Percentiles rank a stretch among this genome's conserved stretches.
phyloP scores from a whole-genome alignment of 2,329 filamentous ascomycete species.

The Beauveria asiatica region DNA sequence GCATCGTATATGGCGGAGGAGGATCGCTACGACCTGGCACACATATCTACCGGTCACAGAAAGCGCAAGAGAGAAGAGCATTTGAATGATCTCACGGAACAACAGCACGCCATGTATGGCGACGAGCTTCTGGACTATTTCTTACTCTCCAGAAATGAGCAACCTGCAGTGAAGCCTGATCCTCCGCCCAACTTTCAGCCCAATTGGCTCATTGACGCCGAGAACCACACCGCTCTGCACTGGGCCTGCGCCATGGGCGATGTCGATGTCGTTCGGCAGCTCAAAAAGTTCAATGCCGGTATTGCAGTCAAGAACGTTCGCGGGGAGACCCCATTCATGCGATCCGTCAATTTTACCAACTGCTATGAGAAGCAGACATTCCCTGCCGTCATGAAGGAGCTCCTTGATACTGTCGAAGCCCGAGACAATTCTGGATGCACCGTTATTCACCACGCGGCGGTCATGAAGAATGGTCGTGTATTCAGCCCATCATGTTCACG shows the following conservation, averaged over 20 bases:
- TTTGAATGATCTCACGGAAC: constrained; percentile 58
- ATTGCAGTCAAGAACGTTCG: constrained; percentile 61
- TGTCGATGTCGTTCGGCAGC: constrained; percentile 78
- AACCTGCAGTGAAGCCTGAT: constrained; percentile 61
- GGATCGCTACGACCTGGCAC: constrained; percentile 63
- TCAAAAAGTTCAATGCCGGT: constrained; percentile 72
- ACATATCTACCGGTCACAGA: constrained; percentile 49
- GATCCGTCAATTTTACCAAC: constrained; percentile 92
- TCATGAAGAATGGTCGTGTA: constrained; percentile 70
- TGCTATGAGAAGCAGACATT: constrained; percentile 93
- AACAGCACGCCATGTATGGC: constrained; percentile 83
- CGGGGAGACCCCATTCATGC: constrained; percentile 88
- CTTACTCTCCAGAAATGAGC: constrained; percentile 73
- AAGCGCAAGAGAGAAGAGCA: constrained; percentile 71
- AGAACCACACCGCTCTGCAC: constrained; percentile 86
- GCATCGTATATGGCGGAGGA: constrained; percentile 81
- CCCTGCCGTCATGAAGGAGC: constrained; percentile 70
- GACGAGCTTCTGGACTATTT: constrained; percentile 96
- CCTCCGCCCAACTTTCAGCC: constrained; percentile 82
- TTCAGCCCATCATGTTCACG: constrained; percentile 82
- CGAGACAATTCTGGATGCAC: constrained; percentile 76
- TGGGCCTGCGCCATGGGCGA: constrained; percentile 99
- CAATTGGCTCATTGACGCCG: constrained; percentile 86
- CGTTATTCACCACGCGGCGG: constrained; percentile 89
- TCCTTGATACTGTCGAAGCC: constrained; percentile 72